Conservation (phyloP, 2,329 filamentous ascomycete species). For the Madurella mycetomatis region DNA sequence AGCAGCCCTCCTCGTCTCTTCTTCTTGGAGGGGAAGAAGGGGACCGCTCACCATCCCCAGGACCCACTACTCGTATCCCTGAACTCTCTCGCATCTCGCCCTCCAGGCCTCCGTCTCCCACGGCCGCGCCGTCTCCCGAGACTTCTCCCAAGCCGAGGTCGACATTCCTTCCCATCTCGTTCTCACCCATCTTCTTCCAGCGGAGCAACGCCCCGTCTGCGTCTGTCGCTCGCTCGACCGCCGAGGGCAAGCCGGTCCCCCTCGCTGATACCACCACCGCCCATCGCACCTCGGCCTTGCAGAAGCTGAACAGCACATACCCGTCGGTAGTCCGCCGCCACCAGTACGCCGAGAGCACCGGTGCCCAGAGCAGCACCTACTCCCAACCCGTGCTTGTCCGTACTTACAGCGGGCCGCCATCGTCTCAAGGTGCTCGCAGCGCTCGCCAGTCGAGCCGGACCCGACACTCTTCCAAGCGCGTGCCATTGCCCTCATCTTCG, state of each 20-base stretch:
- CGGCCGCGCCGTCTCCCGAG: conserved; percentile 8
- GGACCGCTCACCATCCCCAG: conserved; percentile 3
- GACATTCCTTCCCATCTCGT: conserved; percentile 44
- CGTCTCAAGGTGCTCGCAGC: conserved; percentile 31
- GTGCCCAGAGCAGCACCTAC: conserved; percentile 54
- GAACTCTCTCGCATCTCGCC: conserved; percentile 6
- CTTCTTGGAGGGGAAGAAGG: not conserved
- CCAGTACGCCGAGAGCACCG: conserved; percentile 53
- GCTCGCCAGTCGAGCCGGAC: conserved; percentile 25
- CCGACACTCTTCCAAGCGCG: conserved; percentile 30
- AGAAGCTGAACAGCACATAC: conserved; percentile 55
- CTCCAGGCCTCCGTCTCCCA: conserved; percentile 21
- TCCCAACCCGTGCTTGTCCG: conserved; percentile 63
- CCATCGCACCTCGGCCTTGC: conserved; percentile 55
- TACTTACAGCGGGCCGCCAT: conserved; percentile 52
- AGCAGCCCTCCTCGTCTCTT: conserved; percentile 8
- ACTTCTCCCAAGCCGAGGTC: conserved; percentile 24
- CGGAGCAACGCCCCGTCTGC: conserved; percentile 47
- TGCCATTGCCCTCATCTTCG: conserved; percentile 28
- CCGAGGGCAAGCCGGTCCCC: conserved; percentile 52
- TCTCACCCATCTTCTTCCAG: conserved; percentile 46
- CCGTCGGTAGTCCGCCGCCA: conserved; percentile 45
- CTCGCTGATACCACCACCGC: conserved; percentile 53
- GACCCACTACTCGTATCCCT: conserved; percentile 1
- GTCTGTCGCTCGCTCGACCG: conserved; percentile 51